Conservation (phyloP, 2,329 filamentous ascomycete genomes). For the Paecilomyces sp. region DNA sequence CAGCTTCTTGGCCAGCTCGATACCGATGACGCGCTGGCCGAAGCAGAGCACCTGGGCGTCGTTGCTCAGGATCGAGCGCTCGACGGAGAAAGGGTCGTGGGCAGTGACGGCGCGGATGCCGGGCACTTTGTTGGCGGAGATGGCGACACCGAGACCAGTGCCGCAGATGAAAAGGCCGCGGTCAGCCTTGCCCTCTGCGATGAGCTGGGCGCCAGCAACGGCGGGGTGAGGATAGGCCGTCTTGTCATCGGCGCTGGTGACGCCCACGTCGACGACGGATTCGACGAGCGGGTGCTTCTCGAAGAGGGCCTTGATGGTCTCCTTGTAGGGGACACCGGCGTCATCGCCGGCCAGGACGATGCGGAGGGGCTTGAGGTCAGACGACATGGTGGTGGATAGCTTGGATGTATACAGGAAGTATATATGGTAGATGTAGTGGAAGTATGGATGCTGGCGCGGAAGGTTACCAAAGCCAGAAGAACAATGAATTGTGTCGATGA, state of each 20-base stretch:
- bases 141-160: constrained; percentile 79
- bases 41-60: constrained; percentile 83
- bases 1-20: constrained; percentile 71
- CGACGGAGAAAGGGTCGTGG: constrained; percentile 78
- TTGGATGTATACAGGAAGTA: too few species aligned
- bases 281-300: constrained; percentile 59
- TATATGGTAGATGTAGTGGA: too few species aligned
- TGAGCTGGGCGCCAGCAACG: constrained; percentile 58
- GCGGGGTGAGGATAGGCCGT: constrained; percentile 77
- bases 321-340: constrained; percentile 72
- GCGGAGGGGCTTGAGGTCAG: constrained; percentile 39
- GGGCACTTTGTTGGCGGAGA: constrained; percentile 80
- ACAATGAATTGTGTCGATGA: background rate
- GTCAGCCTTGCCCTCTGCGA: constrained; percentile 52
- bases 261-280: constrained; percentile 67
- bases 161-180: constrained; percentile 74
- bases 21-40: constrained; percentile 73
- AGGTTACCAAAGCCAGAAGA: background rate
- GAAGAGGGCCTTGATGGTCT: constrained; percentile 67
- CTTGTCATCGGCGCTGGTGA: constrained; percentile 59
- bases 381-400: constrained; percentile 17
- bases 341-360: constrained; percentile 62
- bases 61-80: constrained; percentile 73
- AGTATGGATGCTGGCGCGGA: background rate
- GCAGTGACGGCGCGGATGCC: constrained; percentile 83